Base-by-base conservation (phyloP, 2,329 filamentous ascomycete genomes). In the Penicillium sp. region DNA sequence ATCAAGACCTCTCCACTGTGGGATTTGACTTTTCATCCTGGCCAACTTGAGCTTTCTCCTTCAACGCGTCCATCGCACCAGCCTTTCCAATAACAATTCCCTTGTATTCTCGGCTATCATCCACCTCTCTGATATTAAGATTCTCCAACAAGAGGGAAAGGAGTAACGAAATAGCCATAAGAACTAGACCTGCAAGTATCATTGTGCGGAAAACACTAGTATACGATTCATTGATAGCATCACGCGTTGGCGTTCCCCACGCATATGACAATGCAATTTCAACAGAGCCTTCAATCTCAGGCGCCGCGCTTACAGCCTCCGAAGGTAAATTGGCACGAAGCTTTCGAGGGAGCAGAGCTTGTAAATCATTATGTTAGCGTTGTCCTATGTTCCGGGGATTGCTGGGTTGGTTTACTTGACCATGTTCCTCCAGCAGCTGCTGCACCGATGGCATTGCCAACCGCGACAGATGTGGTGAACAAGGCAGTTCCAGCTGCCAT, bases 321-420 rank as follows among this genome's bases (percentile, higher is more conserved):
- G 52, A 12, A 38, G 52, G 52, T 18, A 54, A n/a, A 26, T 47
- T 54, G 20, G 30, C 52, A 6, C 28, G 42, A 33, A 54, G 52
- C n/a, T 54, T 54, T 14, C 52, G 52, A 40, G 52, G 52, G 16
- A 54, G 52, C 47, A 54, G 11, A n/a, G 42, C 52, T 54, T n/a
- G n/a, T 12, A 18, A 47, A 40, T 3, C 9, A 9, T 21, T 51
- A 3, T 35, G 42, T 54, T 21, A 54, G 43, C 16, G 26, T 6
- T 35, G 26, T n/a, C 6, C 16, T 18, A 18, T 11, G n/a, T 14
- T n/a, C 30, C 12, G 23, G 24, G 20, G n/a, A 45, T 45, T 18
- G 11, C 6, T 6, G 20, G 26, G 9, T 21, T 40, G 7, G n/a
- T 11, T 40, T 38, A 54, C 52, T 54, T 47, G 52, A 35, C 52